Evolutionary conservation across 352 stramenopile species (phyloP).

Genomic region (Phytophthora brassicae): DNA sequence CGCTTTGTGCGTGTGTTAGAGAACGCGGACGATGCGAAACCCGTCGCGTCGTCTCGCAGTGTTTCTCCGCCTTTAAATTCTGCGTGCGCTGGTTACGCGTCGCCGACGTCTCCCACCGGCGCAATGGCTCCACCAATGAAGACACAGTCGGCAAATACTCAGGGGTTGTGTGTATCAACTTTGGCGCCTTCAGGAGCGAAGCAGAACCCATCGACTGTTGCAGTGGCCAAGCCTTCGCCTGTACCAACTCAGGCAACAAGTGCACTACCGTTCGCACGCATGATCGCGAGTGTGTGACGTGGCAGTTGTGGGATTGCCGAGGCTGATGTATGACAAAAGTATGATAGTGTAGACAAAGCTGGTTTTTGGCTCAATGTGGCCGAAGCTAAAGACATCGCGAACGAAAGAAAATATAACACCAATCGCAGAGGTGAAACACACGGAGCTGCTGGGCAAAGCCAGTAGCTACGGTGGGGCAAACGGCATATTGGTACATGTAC

Average conservation of each 20-base stretch:
- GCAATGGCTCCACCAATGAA: conserved; percentile 21
- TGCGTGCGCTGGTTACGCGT: conserved; percentile 27
- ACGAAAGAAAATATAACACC: conserved; percentile 31
- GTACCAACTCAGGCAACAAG: conserved; percentile 19
- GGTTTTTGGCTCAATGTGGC: conserved; percentile 27
- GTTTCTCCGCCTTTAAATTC: conserved; percentile 12
- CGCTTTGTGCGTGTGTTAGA: conserved; percentile 90
- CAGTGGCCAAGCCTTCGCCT: conserved; percentile 11
- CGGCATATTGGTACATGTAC: too few species aligned
- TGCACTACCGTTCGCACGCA: conserved; percentile 32
- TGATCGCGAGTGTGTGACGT: conserved; percentile 48
- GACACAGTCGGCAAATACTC: conserved; percentile 7
- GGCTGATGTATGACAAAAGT: conserved; percentile 33
- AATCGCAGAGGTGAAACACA: conserved; percentile 30
- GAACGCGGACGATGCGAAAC: conserved; percentile 50
- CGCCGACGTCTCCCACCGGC: conserved; percentile 29
- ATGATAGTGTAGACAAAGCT: conserved; percentile 48
- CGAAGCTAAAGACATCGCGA: conserved; percentile 24
- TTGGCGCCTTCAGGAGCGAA: conserved; percentile 12
- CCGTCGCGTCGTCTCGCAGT: conserved; percentile 32
- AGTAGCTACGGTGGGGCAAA: conserved; percentile 2
- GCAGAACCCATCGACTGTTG: conserved; percentile 5
- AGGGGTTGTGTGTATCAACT: conserved; percentile 17
- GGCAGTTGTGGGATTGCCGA: conserved; percentile 12
- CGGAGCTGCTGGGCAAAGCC: not conserved